Evolutionary conservation across 345 rosid genomes (phyloP).

Genomic region (Lepidium didymum): DNA sequence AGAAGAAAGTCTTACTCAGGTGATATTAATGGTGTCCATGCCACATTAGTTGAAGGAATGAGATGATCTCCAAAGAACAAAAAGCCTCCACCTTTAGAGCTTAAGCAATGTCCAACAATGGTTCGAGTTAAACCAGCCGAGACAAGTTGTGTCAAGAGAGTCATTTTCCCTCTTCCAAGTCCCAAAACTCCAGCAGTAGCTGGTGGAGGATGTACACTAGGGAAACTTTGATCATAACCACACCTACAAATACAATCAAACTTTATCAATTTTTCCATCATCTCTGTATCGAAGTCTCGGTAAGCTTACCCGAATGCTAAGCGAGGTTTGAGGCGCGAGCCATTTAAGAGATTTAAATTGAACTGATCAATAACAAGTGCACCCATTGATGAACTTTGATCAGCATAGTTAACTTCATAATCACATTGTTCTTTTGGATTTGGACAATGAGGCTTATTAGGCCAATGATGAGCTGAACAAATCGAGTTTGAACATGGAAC

Average conservation of each 20-base stretch:
- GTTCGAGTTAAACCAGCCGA: conserved; percentile 35
- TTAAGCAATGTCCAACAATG: conserved; percentile 75
- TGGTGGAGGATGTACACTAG: conserved; percentile 37
- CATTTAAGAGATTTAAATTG: conserved; percentile 38
- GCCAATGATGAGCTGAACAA: conserved; percentile 38
- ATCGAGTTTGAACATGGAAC: conserved; percentile 39
- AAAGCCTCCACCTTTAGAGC: conserved; percentile 75
- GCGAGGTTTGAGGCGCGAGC: conserved; percentile 31
- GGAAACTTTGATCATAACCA: conserved; percentile 54
- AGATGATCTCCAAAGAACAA: conserved; percentile 59
- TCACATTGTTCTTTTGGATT: conserved; percentile 60
- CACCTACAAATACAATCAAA: conserved; percentile 39
- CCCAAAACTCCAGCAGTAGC: conserved; percentile 68
- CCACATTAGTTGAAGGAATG: conserved; percentile 46
- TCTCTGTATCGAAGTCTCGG: not conserved
- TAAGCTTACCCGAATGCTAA: conserved; percentile 60
- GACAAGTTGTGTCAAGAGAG: conserved; percentile 55
- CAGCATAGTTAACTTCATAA: conserved; percentile 61
- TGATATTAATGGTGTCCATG: conserved; percentile 48
- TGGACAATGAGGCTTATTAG: conserved; percentile 34
- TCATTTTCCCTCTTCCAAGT: conserved; percentile 54
- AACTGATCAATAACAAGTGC: conserved; percentile 53
- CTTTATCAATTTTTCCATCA: not conserved
- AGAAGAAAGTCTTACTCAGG: not conserved
- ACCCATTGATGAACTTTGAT: conserved; percentile 60